Percentiles rank a stretch among this genome's conserved stretches.
Evolutionary conservation across 768 basidiomycete species (phyloP).

Genomic region (Imleria badia): DNA sequence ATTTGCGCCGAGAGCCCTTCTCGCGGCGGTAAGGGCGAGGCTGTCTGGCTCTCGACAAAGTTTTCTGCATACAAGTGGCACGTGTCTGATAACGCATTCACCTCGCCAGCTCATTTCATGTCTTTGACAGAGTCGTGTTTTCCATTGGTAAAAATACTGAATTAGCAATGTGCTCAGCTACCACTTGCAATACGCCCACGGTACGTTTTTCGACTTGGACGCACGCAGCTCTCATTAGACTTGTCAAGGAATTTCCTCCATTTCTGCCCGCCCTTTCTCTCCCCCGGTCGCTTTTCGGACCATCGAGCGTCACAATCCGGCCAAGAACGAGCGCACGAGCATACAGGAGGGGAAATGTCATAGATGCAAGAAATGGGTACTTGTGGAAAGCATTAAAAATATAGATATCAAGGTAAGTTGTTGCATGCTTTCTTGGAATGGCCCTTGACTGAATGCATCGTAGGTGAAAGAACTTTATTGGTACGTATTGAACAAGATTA

Average conservation of each 20-base stretch:
- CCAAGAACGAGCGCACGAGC: constrained; percentile 57
- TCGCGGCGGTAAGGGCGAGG: constrained; percentile 64
- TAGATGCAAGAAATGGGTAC: constrained; percentile 70
- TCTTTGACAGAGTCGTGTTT: constrained; percentile 18
- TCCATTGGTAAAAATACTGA: constrained; percentile 3
- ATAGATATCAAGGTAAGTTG: constrained; percentile 62
- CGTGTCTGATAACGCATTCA: constrained; percentile 21
- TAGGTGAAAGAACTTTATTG: constrained; percentile 77
- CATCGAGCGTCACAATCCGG: constrained; percentile 42
- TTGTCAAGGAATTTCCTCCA: constrained; percentile 63
- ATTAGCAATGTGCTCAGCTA: constrained; percentile 47
- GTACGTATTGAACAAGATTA: constrained; percentile 40
- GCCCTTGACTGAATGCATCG: background rate
- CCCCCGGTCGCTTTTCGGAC: constrained; percentile 68
- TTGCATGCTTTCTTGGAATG: background rate
- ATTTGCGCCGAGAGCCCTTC: constrained; percentile 61
- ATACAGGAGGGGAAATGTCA: constrained; percentile 78
- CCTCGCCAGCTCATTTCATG: constrained; percentile 1
- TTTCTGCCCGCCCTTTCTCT: constrained; percentile 70
- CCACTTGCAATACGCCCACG: constrained; percentile 81
- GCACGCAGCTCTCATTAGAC: background rate
- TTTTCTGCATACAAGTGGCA: constrained; percentile 83
- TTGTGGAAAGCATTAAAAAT: constrained; percentile 71
- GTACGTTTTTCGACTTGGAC: constrained; percentile 35
- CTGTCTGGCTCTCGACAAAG: constrained; percentile 75